A percentile compares a stretch with the other conserved stretches of the same genome.
Evolutionary conservation across 202 grass and related monocot genomes (phyloP).

Genomic region (Setaria viridis): DNA sequence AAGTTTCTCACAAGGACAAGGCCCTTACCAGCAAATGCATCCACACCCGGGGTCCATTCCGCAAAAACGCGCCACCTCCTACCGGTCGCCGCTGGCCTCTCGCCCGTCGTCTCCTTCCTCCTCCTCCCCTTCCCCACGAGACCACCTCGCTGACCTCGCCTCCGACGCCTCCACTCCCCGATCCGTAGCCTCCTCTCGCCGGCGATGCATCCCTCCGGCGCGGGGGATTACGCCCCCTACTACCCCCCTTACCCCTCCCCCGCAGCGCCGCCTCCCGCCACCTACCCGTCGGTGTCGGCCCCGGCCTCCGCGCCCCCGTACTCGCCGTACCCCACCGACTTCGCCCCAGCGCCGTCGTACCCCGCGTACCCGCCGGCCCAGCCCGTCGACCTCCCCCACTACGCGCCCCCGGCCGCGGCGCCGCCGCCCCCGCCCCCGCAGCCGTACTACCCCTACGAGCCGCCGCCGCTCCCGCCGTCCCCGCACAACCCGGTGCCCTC

Average conservation of each 20-base stretch:
- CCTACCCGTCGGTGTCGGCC: conserved; percentile 43
- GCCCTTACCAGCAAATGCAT: not conserved
- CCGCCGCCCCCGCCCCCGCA: conserved; percentile 40
- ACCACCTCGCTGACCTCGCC: not conserved
- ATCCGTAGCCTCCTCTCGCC: conserved; percentile 43
- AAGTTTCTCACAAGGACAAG: not conserved
- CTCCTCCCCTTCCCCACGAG: not conserved
- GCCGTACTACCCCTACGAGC: conserved; percentile 68
- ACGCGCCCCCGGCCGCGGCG: conserved; percentile 35
- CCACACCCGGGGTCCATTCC: not conserved
- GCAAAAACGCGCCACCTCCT: not conserved
- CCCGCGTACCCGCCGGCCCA: conserved; percentile 45
- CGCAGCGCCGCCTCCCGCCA: conserved; percentile 19
- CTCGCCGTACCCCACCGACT: conserved; percentile 46
- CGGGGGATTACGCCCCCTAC: conserved; percentile 70
- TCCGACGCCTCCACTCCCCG: conserved; percentile 26
- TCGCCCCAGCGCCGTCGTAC: conserved; percentile 40
- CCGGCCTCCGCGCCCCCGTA: conserved; percentile 53
- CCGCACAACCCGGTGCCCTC: conserved; percentile 53
- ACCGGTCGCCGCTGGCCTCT: conserved; percentile 15
- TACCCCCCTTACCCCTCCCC: conserved; percentile 62
- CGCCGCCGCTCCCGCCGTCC: conserved; percentile 45
- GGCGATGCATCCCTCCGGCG: conserved; percentile 72
- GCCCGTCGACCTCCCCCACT: conserved; percentile 51
- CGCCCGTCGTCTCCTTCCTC: conserved; percentile 13